phyloP scores from a whole-genome alignment of 2,329 filamentous ascomycete species.

The Fusarium pininemorale region DNA sequence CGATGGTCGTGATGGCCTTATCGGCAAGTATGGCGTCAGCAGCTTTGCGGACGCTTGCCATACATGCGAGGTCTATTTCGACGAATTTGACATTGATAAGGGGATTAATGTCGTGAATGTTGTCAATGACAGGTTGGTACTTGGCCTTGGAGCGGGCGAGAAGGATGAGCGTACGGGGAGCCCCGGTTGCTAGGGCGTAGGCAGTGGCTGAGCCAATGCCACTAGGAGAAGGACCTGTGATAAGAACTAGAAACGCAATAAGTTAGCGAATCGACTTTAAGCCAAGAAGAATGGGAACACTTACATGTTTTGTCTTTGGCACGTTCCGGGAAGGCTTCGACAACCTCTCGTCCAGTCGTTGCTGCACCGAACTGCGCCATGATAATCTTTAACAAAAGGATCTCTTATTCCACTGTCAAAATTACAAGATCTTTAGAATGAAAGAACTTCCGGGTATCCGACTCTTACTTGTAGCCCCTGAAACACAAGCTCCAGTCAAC shows the following conservation, averaged over 20 bases:
- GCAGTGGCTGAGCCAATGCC: neutral
- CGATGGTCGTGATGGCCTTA: neutral
- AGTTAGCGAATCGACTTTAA: rapidly evolving
- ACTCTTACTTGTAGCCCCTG: neutral
- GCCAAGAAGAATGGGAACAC: rapidly evolving
- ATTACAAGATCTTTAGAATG: rapidly evolving
- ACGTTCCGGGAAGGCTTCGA: neutral
- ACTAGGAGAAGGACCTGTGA: neutral
- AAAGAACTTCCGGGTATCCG: neutral
- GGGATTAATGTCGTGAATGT: neutral
- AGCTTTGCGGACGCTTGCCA: neutral
- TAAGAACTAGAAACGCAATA: neutral
- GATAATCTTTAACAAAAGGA: neutral
- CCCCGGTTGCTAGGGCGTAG: neutral
- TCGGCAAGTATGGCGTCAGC: neutral
- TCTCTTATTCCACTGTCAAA: neutral
- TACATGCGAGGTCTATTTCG: neutral
- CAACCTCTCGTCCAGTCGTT: neutral
- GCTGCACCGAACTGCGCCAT: neutral
- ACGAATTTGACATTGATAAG: neutral
- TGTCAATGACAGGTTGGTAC: neutral
- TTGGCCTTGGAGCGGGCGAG: neutral
- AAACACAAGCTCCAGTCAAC: neutral
- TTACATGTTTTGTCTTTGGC: neutral
- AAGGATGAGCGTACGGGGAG: neutral